Base-by-base conservation (phyloP, 2,329 filamentous ascomycete genomes). In the Cordyceps pruinosa region DNA sequence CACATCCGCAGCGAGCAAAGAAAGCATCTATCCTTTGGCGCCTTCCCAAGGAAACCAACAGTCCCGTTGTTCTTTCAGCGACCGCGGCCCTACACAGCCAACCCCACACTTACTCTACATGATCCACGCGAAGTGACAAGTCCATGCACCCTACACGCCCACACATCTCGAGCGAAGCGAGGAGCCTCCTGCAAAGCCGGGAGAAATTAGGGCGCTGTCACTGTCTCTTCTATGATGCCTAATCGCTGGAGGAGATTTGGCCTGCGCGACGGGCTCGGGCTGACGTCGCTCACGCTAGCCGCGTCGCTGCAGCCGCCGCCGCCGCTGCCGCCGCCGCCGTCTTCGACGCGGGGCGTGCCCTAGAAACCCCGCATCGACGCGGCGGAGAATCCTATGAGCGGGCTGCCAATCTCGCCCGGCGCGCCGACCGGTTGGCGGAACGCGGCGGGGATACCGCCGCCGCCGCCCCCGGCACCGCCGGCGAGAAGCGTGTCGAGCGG, bases 381-480 rank as follows among this genome's bases (percentile, higher is more conserved):
- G 52, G 70, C 68, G 30, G 71, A 68, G 28, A 74, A 68, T 54
- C 78, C 74, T 32, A 78, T 72, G 53, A 85, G 71, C 2, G 86
- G 87, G 66, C 86, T 89, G 44, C 86, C 84, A 60, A 89, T 88
- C 69, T 89, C 84, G 32, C 86, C 85, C 3, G 85, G 85, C 7
- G 80, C 79, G 46, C 80, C 81, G 1, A 83, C 72, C 6, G 73
- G 72, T 61, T 77, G 74, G 60, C 69, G 74, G 50, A 70, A 69
- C 17, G 70, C 66, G 50, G n/a, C n/a, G n/a, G n/a, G n/a, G n/a
- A n/a, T n/a, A n/a, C n/a, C n/a, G n/a, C n/a, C n/a, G n/a, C n/a
- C n/a, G n/a, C n/a, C n/a, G n/a, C n/a, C n/a, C n/a, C 72, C 70
- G 13, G 73, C 71, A 59, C 73, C 75, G 58, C 71, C 46, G 45